phyloP scores from a whole-genome alignment of 2,329 filamentous ascomycete genomes.

The Fusarium goolgardi region DNA sequence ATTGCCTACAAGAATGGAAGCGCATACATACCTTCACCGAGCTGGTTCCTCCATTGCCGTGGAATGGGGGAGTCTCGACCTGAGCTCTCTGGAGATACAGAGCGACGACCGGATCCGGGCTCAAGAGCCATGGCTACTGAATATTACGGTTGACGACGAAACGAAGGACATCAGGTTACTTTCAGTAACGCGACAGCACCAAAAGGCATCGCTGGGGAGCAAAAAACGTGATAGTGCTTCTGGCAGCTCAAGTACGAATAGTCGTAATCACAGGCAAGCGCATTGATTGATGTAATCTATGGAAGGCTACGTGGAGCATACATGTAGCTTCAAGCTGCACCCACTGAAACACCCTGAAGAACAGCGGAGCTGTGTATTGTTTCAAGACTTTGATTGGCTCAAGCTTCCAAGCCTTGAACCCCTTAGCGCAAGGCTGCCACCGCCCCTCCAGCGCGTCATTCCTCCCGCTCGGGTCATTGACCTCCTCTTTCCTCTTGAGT shows the following conservation, averaged over 20 bases:
- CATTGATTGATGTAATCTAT: constrained; percentile 31
- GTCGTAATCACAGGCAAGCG: constrained; percentile 36
- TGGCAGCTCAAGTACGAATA: constrained; percentile 19
- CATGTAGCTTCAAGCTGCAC: constrained; percentile 29
- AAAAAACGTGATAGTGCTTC: constrained; percentile 12
- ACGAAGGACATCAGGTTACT: constrained; percentile 42
- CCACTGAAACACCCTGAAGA: constrained; percentile 34
- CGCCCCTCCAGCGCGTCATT: constrained; percentile 44
- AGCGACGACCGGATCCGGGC: constrained; percentile 65
- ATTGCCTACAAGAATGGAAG: neutral
- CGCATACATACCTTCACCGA: constrained; percentile 75
- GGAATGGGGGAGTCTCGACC: constrained; percentile 81
- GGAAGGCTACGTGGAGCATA: constrained; percentile 48
- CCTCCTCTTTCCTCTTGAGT: constrained; percentile 28
- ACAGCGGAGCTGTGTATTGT: constrained; percentile 6
- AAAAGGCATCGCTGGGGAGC: constrained; percentile 33
- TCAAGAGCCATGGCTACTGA: constrained; percentile 71
- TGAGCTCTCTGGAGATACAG: constrained; percentile 83
- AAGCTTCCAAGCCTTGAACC: constrained; percentile 29
- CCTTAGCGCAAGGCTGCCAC: constrained; percentile 46
- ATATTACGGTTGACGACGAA: constrained; percentile 30
- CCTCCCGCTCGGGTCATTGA: neutral
- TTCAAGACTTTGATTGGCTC: constrained; percentile 37
- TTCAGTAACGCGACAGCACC: constrained; percentile 20
- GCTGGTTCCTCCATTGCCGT: constrained; percentile 80